Conservation (phyloP, 768 basidiomycete genomes). For the Chalciporus pseudorubinellus region DNA sequence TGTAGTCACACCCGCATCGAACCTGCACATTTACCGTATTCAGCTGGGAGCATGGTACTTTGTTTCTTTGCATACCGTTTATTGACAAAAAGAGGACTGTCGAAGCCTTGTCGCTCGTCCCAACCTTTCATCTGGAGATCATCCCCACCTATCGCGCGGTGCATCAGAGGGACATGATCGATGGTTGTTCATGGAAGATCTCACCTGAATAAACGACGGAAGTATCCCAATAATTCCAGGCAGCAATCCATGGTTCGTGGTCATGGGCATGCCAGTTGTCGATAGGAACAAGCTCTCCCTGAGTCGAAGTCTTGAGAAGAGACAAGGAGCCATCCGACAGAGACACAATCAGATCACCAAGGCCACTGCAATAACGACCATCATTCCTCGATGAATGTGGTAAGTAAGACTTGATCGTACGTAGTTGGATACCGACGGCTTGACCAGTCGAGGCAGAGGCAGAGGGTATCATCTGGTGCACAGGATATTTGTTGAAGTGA, state of each 20-base stretch:
- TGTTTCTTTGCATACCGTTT: constrained; percentile 48
- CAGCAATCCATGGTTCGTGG: constrained; percentile 90
- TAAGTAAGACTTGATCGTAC: constrained; percentile 35
- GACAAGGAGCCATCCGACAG: constrained; percentile 76
- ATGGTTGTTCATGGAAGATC: constrained; percentile 7
- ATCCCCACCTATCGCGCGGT: constrained; percentile 71
- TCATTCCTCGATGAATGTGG: not conserved
- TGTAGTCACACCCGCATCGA: constrained; percentile 89
- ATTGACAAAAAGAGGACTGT: constrained; percentile 64
- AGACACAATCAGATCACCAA: constrained; percentile 71
- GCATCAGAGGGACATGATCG: not conserved
- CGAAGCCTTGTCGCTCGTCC: constrained; percentile 73
- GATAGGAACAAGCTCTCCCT: constrained; percentile 42
- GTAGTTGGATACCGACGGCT: constrained; percentile 53
- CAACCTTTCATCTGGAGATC: constrained; percentile 88
- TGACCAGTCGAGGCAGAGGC: constrained; percentile 93
- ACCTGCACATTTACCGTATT: constrained; percentile 45
- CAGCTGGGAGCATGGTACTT: not conserved
- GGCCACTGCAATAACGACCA: constrained; percentile 33
- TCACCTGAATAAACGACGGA: constrained; percentile 82
- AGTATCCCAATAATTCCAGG: constrained; percentile 86
- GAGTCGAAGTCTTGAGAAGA: constrained; percentile 51
- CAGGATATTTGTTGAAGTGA: constrained; percentile 46
- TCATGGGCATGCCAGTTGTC: constrained; percentile 86
- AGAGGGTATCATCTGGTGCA: constrained; percentile 57